Base-by-base conservation (phyloP, 495 filamentous ascomycete species). In the Mycothermus thermophilus region DNA sequence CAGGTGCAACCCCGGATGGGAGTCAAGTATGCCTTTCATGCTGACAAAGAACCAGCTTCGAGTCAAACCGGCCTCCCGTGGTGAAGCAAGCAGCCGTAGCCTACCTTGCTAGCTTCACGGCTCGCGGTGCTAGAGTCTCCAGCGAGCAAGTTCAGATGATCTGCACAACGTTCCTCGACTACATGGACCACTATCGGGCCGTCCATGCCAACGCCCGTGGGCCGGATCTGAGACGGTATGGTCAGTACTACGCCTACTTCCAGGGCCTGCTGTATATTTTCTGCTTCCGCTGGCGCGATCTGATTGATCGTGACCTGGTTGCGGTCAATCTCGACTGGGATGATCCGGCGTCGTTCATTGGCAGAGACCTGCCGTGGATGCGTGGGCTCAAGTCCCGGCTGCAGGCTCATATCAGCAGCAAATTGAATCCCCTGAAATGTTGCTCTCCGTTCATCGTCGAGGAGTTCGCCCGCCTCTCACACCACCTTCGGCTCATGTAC, bases 271-370 rank as follows among this genome's bases (percentile, higher is more conserved):
- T 54, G 19, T 54, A 54, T 26, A 93, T 96, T 32, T 99, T 95
- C 66, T 99, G 90, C 64, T 99, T 95, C 66, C 78, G 92, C 25
- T 96, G 88, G 88, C 76, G 80, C 24, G 88, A 95, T 38, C 63
- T 99, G 30, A 78, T 83, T 25, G 68, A 64, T 12, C 70, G 72
- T 4, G 59, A 50, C 7, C 25, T 26, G 14, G 37, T 54, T 8
- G 57, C 62, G 1, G 54, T 66, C 1, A 60, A 51, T 26, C 54
- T 68, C 4, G 66, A 72, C 38, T 63, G 60, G 38, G 67, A 76
- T 12, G 74, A 80, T 30, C 57, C 67, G 12, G 50, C 70, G 4
- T 64, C 55, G 20, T 72, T 62, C 51, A 60, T 64, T 9, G 69
- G 63, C 0, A 69, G 72, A 41, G 77, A 87, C 26, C 67, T 86